phyloP scores from a whole-genome alignment of 371 early-diverging fungal species.

The Batkoa obscura region DNA sequence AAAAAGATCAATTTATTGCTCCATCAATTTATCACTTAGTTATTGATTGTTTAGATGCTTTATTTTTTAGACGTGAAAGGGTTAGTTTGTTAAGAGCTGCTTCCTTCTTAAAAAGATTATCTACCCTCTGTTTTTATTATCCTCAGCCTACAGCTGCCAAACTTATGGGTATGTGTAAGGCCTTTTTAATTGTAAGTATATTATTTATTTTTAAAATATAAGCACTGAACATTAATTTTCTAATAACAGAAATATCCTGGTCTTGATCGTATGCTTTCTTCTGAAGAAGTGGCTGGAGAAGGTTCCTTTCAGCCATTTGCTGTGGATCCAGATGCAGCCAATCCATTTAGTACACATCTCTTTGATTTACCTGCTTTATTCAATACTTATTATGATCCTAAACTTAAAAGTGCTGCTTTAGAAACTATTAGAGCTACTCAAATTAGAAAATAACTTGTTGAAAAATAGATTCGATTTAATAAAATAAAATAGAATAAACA shows the following conservation, averaged over 20 bases:
- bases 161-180: conserved; percentile 21
- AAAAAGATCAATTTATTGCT: conserved; percentile 15
- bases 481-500: too few species aligned
- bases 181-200: conserved; percentile 15
- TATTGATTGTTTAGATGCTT: background rate
- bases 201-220: background rate
- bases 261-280: background rate
- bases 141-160: conserved; percentile 32
- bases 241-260: background rate
- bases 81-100: conserved; percentile 46
- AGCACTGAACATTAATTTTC: background rate
- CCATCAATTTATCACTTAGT: too few species aligned
- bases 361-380: background rate
- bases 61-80: background rate
- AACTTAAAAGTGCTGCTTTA: background rate
- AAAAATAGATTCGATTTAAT: too few species aligned
- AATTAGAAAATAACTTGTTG: too few species aligned
- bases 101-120: conserved; percentile 36
- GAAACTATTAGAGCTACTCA: too few species aligned
- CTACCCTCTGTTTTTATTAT: conserved; percentile 29
- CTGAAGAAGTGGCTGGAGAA: background rate
- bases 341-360: conserved; percentile 3
- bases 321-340: conserved; percentile 1
- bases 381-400: background rate
- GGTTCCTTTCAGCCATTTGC: background rate